Conservation (phyloP, 208 protist species). For the Leptomonas pyrrhocoris region DNA sequence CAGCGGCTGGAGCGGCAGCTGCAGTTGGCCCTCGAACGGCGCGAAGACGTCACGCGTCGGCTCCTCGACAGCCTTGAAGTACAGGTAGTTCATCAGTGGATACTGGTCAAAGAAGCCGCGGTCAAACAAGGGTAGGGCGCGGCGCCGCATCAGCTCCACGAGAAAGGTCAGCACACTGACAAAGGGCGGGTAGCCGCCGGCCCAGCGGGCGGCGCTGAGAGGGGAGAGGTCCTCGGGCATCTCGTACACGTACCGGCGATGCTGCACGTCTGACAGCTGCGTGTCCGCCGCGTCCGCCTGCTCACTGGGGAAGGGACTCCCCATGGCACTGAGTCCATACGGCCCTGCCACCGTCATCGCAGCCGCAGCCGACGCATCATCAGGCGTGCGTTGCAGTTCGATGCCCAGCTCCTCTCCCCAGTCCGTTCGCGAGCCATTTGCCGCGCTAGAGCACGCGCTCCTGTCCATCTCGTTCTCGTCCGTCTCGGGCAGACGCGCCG, state of each 20-base stretch:
- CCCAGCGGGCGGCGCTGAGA: constrained; percentile 53
- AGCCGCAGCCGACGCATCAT: not conserved
- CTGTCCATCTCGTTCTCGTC: constrained; percentile 1
- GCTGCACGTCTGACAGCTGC: constrained; percentile 9
- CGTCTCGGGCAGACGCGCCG: not conserved
- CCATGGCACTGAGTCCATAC: no score
- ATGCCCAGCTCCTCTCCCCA: constrained; percentile 12
- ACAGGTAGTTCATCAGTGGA: constrained; percentile 65
- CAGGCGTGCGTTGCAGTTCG: constrained; percentile 1
- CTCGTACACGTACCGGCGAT: constrained; percentile 22
- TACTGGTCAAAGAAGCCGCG: constrained; percentile 69
- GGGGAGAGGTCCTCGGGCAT: constrained; percentile 56
- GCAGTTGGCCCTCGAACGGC: constrained; percentile 92
- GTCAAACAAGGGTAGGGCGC: constrained; percentile 66
- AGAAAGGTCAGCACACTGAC: constrained; percentile 60
- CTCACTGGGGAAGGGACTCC: no score
- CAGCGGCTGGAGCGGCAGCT: constrained; percentile 97
- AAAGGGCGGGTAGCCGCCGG: constrained; percentile 42
- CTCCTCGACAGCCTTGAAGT: constrained; percentile 51
- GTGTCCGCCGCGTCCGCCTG: constrained; percentile 5
- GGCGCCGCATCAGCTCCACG: constrained; percentile 77
- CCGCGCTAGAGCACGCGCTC: constrained; percentile 4
- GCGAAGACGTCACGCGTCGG: constrained; percentile 57
- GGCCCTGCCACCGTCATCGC: not conserved
- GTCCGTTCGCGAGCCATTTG: constrained; percentile 16